Evolutionary conservation across 371 early-diverging fungal species (phyloP).

Genomic region (Mucor mucedo): DNA sequence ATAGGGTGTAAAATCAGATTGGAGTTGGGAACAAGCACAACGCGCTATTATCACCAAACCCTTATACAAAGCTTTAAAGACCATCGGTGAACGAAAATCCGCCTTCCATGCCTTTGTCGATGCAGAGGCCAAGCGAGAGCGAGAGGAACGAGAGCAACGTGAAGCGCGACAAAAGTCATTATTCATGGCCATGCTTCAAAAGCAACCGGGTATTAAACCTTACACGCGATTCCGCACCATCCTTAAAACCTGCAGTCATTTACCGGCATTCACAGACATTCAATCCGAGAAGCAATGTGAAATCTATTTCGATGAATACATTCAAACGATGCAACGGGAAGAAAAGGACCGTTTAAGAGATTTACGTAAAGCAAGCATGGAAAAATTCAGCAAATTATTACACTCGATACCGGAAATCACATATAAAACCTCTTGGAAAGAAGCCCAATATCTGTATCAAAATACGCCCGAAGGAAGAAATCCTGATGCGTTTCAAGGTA

Average conservation of each 20-base stretch:
- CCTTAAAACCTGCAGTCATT: constrained; percentile 44
- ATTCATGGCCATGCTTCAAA: constrained; percentile 51
- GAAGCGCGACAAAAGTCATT: constrained; percentile 49
- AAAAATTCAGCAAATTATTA: constrained; percentile 61
- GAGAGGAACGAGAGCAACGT: constrained; percentile 49
- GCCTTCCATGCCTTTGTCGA: constrained; percentile 78
- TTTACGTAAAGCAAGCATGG: constrained; percentile 68
- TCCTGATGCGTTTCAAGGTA: constrained; percentile 62
- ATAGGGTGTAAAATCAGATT: constrained; percentile 78
- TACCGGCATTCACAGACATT: constrained; percentile 57
- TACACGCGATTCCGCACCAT: constrained; percentile 61
- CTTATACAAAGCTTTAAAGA: constrained; percentile 83
- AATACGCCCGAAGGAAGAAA: constrained; percentile 53
- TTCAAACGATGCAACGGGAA: constrained; percentile 55
- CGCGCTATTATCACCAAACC: constrained; percentile 83
- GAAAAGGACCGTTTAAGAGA: constrained; percentile 72
- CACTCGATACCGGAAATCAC: constrained; percentile 69
- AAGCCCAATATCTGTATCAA: constrained; percentile 55
- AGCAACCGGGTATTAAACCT: constrained; percentile 48
- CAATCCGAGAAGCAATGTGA: constrained; percentile 57
- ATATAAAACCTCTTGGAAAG: constrained; percentile 70
- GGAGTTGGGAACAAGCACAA: constrained; percentile 95
- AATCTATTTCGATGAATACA: constrained; percentile 68
- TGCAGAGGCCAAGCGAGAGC: constrained; percentile 58
- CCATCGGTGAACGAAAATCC: constrained; percentile 78